Base-by-base conservation (phyloP, 257 asterid species). In the Penstemon eatonii region DNA sequence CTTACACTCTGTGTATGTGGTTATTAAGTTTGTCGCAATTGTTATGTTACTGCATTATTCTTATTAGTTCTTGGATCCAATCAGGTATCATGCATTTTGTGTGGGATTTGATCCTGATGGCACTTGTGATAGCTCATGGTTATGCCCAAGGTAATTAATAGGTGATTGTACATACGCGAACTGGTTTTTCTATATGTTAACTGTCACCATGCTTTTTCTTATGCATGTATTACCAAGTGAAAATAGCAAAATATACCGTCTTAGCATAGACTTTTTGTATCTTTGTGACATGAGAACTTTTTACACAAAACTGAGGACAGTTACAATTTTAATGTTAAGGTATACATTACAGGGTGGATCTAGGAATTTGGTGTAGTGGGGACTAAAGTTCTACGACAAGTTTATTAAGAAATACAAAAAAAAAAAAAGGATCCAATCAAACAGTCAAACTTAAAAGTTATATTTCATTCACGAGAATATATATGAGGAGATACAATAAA, bases 21-120 rank as follows among this genome's bases (percentile, higher is more conserved):
- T 51, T 50, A 57, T 50, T 10, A 43, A 55, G 68, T 69, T 60
- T 53, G 38, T 68, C 43, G 37, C 53, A 61, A 67, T 9, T 50
- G 39, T 7, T 5, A 7, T 65, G 43, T 62, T 12, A 54, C 43
- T 69, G 40, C 44, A 40, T 64, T 58, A 13, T 66, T 66, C 77
- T 77, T 51, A 80, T 76, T 55, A 55, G 46, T 60, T 58, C 65
- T 46, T 74, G 40, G 63, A 68, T 65, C 78, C 69, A 52, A 75
- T 78, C 69, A 94, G 99, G 99, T 94, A 90, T 76, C 99, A 94
- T 72, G 99, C 99, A 25, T 83, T 82, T 78, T 94, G 99, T 80
- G 99, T 91, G 79, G 97, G 96, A 75, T 94, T 91, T 81, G 97
- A 94, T 78, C 77, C 99, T 56, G 96, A 91, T 79, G 89, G 94